phyloP scores from a whole-genome alignment of 257 asterid genomes.

The Forsythia suspensa region DNA sequence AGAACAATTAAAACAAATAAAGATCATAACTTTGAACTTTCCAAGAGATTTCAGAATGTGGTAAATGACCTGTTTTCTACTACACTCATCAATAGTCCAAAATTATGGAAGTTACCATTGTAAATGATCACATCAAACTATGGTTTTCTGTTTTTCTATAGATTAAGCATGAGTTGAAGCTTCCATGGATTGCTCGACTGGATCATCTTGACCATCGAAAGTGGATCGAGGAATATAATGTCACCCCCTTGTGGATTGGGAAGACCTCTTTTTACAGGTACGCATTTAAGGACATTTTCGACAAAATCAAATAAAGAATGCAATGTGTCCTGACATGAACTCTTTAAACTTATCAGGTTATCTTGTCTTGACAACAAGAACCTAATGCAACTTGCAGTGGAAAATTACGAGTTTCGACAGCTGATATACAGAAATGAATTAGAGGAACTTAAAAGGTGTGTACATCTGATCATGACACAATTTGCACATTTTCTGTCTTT shows the following conservation, averaged over 20 bases:
- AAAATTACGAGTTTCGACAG: conserved; percentile 48
- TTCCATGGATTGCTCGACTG: conserved; percentile 58
- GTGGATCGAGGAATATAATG: conserved; percentile 57
- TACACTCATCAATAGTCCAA: not conserved
- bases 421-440: conserved; percentile 44
- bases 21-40: conserved; percentile 27
- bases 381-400: conserved; percentile 48
- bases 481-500: not conserved
- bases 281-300: not conserved
- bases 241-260: conserved; percentile 31
- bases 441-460: conserved; percentile 55
- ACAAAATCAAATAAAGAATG: no score
- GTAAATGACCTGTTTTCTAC: conserved; percentile 17
- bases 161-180: conserved; percentile 52
- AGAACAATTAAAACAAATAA: conserved; percentile 2
- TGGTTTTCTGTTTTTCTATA: not conserved
- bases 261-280: conserved; percentile 52
- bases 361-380: conserved; percentile 40
- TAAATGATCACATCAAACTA: no score
- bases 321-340: not conserved
- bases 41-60: conserved; percentile 40
- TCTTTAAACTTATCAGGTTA: conserved; percentile 27
- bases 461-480: not conserved
- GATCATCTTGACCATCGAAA: conserved; percentile 59
- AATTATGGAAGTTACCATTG: no score